phyloP scores from a whole-genome alignment of 1,139 yeast species.

The Geotrichum histeridarum region DNA sequence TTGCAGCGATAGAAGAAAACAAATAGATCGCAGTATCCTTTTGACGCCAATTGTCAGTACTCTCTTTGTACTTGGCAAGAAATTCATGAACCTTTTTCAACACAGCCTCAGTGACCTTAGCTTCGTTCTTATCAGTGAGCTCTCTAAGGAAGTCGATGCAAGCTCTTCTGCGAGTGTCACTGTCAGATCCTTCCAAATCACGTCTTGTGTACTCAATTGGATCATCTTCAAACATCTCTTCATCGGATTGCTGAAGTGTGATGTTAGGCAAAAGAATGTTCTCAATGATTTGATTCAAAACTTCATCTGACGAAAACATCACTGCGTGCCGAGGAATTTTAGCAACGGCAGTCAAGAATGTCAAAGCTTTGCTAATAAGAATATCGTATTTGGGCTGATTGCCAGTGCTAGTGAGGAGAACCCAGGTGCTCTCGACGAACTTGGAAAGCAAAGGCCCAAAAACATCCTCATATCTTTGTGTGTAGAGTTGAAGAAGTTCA shows the following conservation, averaged over 20 bases:
- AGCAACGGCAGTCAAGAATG: slow-evolving; percentile 78
- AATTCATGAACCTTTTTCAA: slow-evolving; percentile 71
- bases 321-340: slow-evolving; percentile 58
- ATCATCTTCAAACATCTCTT: slow-evolving; percentile 92
- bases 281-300: slow-evolving; percentile 72
- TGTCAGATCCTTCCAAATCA: slow-evolving; percentile 91
- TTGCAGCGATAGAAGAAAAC: slow-evolving; percentile 85
- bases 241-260: slow-evolving; percentile 71
- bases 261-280: slow-evolving; percentile 86
- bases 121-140: slow-evolving; percentile 73
- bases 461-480: slow-evolving; percentile 87
- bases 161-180: slow-evolving; percentile 85
- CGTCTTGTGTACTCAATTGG: slow-evolving; percentile 89
- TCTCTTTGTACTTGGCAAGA: slow-evolving; percentile 46
- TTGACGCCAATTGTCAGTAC: slow-evolving; percentile 60
- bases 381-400: slow-evolving; percentile 76
- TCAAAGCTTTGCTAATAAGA: slow-evolving; percentile 72
- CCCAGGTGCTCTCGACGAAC: slow-evolving; percentile 83
- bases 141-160: slow-evolving; percentile 88
- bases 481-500: slow-evolving; percentile 78
- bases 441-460: slow-evolving; percentile 70
- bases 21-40: slow-evolving; percentile 85
- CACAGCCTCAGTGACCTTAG: slow-evolving; percentile 66
- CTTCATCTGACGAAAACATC: slow-evolving; percentile 60
- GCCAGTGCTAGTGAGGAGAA: slow-evolving; percentile 60